phyloP scores from a whole-genome alignment of 352 stramenopile genomes.

The Globisporangium cystogenes region DNA sequence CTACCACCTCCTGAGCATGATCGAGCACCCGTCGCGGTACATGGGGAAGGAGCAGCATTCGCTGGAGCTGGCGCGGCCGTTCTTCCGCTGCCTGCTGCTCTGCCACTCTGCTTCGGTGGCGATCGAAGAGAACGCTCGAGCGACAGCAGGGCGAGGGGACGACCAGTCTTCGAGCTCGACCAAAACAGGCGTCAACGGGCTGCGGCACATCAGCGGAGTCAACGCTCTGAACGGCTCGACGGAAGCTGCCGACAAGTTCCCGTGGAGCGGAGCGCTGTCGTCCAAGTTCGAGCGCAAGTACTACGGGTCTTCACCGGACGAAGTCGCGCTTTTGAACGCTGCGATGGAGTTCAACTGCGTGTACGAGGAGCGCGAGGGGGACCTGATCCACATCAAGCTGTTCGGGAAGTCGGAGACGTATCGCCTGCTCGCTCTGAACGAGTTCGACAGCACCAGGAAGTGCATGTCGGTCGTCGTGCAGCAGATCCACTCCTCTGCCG shows the following conservation, averaged over 20 bases:
- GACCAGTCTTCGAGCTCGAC: conserved; percentile 6
- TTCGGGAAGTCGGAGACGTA: conserved; percentile 76
- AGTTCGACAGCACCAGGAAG: conserved; percentile 85
- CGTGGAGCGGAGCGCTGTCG: conserved; percentile 15
- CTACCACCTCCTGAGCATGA: conserved; percentile 59
- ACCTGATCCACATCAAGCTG: conserved; percentile 71
- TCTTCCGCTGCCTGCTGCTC: conserved; percentile 77
- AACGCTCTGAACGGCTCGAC: conserved; percentile 22
- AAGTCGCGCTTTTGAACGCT: conserved; percentile 75
- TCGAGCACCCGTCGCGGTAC: conserved; percentile 48
- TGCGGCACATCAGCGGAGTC: conserved; percentile 14
- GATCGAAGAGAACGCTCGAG: conserved; percentile 30
- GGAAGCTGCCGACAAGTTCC: conserved; percentile 6
- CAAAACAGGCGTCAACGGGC: conserved; percentile 6
- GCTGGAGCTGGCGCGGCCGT: conserved; percentile 56
- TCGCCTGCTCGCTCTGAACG: conserved; percentile 73
- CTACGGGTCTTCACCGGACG: conserved; percentile 78
- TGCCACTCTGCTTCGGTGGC: conserved; percentile 74
- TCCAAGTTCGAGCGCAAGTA: conserved; percentile 39
- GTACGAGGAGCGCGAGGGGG: conserved; percentile 67
- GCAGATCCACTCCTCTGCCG: conserved; percentile 20
- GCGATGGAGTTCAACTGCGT: conserved; percentile 78
- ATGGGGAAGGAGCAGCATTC: conserved; percentile 44
- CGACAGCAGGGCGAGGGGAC: neutral
- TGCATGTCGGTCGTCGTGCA: conserved; percentile 84